Conservation (phyloP, 495 filamentous ascomycete species). For the Podospora fimiseda region DNA sequence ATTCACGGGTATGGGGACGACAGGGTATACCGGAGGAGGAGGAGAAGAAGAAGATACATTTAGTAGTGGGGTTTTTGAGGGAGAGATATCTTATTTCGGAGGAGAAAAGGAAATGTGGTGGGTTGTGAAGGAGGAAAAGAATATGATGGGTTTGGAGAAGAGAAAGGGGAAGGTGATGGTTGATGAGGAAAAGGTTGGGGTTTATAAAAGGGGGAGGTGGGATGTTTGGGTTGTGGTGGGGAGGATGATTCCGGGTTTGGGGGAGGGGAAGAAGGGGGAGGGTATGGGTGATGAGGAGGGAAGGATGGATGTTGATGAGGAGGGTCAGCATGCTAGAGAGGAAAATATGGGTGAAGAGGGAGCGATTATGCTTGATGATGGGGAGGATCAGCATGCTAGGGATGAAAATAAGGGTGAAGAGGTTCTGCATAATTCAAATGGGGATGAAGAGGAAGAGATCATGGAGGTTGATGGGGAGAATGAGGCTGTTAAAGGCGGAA, state of each 20-base stretch:
- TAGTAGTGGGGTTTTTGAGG: constrained; percentile 5
- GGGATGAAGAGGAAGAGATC: background rate
- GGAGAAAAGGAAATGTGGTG: constrained; percentile 2
- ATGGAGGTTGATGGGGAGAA: background rate
- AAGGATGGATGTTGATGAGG: background rate
- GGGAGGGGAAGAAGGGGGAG: background rate
- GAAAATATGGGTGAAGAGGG: background rate
- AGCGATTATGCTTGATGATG: no score
- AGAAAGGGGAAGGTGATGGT: constrained; percentile 2
- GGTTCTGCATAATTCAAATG: no score
- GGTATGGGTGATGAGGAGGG: background rate
- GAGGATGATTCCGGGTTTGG: background rate
- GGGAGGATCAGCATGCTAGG: background rate
- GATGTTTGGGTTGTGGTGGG: constrained; percentile 11
- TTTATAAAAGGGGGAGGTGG: constrained; percentile 11
- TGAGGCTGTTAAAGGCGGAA: background rate
- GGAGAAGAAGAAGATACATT: no score
- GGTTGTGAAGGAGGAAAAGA: constrained; percentile 1
- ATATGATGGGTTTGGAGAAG: background rate
- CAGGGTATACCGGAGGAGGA: background rate
- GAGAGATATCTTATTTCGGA: background rate
- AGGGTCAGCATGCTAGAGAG: background rate
- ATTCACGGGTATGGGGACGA: background rate
- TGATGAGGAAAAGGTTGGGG: background rate
- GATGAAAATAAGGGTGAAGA: background rate